These are phyloP conservation scores for Aureobasidium pullulans DNA, from an alignment of 2,329 filamentous ascomycete genomes.

Conservation along the genomic window DNA sequence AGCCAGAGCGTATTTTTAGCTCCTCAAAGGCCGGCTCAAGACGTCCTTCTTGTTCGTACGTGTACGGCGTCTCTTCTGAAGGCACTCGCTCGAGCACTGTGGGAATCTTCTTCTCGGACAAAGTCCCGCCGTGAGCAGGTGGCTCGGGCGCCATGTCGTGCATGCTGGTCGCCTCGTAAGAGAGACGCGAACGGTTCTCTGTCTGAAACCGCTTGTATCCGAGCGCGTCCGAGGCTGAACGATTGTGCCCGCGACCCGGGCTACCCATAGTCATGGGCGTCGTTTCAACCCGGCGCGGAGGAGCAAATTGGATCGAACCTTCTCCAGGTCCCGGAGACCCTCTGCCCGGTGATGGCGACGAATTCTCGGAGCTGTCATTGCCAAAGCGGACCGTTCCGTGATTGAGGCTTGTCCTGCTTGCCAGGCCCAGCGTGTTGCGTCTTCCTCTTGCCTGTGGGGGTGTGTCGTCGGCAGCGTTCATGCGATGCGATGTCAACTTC, in stretches of 20 bases:
- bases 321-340: conserved; percentile 33
- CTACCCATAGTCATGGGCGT: conserved; percentile 30
- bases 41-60: conserved; percentile 43
- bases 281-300: conserved; percentile 36
- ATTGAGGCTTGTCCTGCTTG: conserved; percentile 29
- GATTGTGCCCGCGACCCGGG: conserved; percentile 33
- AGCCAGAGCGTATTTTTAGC: conserved; percentile 34
- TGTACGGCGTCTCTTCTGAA: conserved; percentile 41
- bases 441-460: conserved; percentile 9
- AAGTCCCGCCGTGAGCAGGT: conserved; percentile 30
- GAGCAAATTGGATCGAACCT: conserved; percentile 21
- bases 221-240: conserved; percentile 42
- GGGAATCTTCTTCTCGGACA: conserved; percentile 20
- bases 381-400: conserved; percentile 36
- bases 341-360: conserved; percentile 38
- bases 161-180: conserved; percentile 26
- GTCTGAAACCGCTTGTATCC: conserved; percentile 36
- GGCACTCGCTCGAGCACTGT: conserved; percentile 47
- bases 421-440: conserved; percentile 25
- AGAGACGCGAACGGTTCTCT: conserved; percentile 33
- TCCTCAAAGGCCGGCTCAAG: conserved; percentile 39
- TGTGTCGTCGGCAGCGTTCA: conserved; percentile 41
- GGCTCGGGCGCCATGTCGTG: conserved; percentile 33
- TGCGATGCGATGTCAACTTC: conserved; percentile 73
- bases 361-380: conserved; percentile 34